These are phyloP conservation scores for Lentithecium fluviatile DNA, from an alignment of 495 filamentous ascomycete genomes.

Conservation along the genomic window DNA sequence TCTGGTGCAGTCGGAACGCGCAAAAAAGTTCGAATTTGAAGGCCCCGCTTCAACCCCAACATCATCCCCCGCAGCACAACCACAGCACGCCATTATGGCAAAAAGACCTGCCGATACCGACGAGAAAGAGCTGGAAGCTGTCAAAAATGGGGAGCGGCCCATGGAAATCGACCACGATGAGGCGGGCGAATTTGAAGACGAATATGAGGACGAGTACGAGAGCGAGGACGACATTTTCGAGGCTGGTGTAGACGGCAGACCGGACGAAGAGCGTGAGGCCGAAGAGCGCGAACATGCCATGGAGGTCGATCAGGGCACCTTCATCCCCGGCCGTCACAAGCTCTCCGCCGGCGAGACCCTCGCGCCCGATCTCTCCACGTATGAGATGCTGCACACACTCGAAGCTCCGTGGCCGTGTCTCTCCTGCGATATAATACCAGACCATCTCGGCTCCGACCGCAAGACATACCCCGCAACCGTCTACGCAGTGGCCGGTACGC, in stretches of 20 bases:
- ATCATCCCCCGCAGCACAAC: background rate
- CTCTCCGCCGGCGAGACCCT: slow-evolving; percentile 86
- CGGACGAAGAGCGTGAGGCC: slow-evolving; percentile 87
- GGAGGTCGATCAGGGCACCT: slow-evolving; percentile 89
- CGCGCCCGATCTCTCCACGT: slow-evolving; percentile 83
- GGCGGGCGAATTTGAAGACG: slow-evolving; percentile 84
- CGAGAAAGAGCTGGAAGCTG: slow-evolving; percentile 41
- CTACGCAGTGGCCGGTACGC: slow-evolving; percentile 90
- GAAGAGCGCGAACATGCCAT: slow-evolving; percentile 77
- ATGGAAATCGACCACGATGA: slow-evolving; percentile 52
- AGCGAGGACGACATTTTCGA: slow-evolving; percentile 95
- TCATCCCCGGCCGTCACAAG: slow-evolving; percentile 87
- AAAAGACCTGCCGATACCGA: slow-evolving; percentile 48
- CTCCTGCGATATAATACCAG: slow-evolving; percentile 88
- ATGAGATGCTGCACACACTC: slow-evolving; percentile 92
- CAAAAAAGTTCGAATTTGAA: too few species aligned
- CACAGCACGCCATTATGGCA: slow-evolving; percentile 35
- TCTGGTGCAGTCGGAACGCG: too few species aligned
- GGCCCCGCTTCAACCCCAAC: background rate
- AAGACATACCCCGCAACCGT: slow-evolving; percentile 88
- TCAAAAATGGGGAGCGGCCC: slow-evolving; percentile 48
- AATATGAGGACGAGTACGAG: slow-evolving; percentile 95
- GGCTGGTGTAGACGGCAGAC: slow-evolving; percentile 87
- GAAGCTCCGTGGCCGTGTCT: slow-evolving; percentile 94
- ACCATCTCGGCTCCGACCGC: slow-evolving; percentile 84